phyloP scores from a whole-genome alignment of 306 rosid species.

The Sindora glabra region DNA sequence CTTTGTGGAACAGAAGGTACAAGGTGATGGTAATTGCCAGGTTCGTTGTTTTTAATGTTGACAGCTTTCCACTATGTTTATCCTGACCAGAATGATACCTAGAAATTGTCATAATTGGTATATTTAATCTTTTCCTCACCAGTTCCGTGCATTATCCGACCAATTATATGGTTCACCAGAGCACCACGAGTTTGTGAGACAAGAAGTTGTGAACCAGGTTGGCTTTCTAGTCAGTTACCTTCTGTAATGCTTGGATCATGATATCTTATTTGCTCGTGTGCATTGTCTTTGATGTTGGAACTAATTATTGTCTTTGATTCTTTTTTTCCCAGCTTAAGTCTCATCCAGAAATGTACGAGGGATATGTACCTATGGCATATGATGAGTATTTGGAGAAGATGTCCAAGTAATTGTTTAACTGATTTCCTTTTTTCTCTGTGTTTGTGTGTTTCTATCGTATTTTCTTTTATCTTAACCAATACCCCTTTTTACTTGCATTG shows the following conservation, averaged over 20 bases:
- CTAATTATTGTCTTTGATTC: constrained; percentile 16
- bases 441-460: not conserved
- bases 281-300: constrained; percentile 11
- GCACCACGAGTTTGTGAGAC: constrained; percentile 56
- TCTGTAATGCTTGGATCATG: not conserved
- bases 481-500: constrained; percentile 1
- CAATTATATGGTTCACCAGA: constrained; percentile 60
- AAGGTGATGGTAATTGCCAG: constrained; percentile 96
- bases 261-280: not conserved
- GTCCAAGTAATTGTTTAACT: constrained; percentile 40
- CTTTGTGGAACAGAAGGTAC: constrained; percentile 54
- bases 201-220: constrained; percentile 65
- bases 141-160: constrained; percentile 87
- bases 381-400: constrained; percentile 63
- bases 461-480: constrained; percentile 6
- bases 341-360: constrained; percentile 71
- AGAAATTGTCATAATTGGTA: not conserved
- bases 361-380: constrained; percentile 84
- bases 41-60: constrained; percentile 30
- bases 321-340: constrained; percentile 53
- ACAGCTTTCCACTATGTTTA: not conserved
- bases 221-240: constrained; percentile 5
- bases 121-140: constrained; percentile 15
- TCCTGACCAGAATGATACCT: not conserved
- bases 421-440: not conserved